A percentile compares a stretch with the other conserved stretches of the same genome.
Evolutionary conservation across 768 basidiomycete species (phyloP).

Genomic region (Pleurotus giganteus): DNA sequence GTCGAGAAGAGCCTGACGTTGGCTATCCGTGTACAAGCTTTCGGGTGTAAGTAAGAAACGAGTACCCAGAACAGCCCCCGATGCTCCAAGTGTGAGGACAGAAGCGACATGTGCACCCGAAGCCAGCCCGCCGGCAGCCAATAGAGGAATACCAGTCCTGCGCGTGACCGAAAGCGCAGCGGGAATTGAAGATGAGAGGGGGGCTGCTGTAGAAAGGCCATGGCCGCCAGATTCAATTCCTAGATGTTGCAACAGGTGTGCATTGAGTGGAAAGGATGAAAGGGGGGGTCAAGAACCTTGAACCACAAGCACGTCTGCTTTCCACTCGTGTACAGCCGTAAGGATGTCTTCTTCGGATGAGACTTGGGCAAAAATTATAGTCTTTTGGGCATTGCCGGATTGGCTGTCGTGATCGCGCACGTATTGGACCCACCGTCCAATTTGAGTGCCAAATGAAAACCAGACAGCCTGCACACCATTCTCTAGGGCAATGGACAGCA

Average conservation of each 20-base stretch:
- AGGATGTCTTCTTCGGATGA: slow-evolving; percentile 58
- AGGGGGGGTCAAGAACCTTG: slow-evolving; percentile 52
- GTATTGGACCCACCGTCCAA: slow-evolving; percentile 58
- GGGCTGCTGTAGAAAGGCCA: slow-evolving; percentile 53
- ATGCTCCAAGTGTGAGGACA: slow-evolving; percentile 62
- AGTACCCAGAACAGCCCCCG: slow-evolving; percentile 71
- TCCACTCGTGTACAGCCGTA: slow-evolving; percentile 61
- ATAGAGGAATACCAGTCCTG: slow-evolving; percentile 45
- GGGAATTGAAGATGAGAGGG: slow-evolving; percentile 60
- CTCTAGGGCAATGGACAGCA: slow-evolving; percentile 51
- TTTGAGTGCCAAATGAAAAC: slow-evolving; percentile 67
- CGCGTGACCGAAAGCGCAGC: slow-evolving; percentile 45
- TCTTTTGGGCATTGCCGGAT: slow-evolving; percentile 32
- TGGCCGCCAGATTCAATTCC: slow-evolving; percentile 84
- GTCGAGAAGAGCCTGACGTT: slow-evolving; percentile 50
- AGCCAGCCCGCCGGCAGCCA: slow-evolving; percentile 75
- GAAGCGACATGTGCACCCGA: slow-evolving; percentile 65
- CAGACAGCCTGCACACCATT: slow-evolving; percentile 64
- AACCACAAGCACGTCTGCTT: slow-evolving; percentile 70
- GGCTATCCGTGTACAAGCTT: slow-evolving; percentile 51
- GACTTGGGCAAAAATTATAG: slow-evolving; percentile 66
- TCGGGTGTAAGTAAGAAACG: slow-evolving; percentile 72
- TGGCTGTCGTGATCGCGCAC: slow-evolving; percentile 54
- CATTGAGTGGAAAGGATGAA: slow-evolving; percentile 6
- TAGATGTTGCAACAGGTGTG: slow-evolving; percentile 23